phyloP scores from a whole-genome alignment of 768 basidiomycete genomes.

The Hygrophorus pudorinus region DNA sequence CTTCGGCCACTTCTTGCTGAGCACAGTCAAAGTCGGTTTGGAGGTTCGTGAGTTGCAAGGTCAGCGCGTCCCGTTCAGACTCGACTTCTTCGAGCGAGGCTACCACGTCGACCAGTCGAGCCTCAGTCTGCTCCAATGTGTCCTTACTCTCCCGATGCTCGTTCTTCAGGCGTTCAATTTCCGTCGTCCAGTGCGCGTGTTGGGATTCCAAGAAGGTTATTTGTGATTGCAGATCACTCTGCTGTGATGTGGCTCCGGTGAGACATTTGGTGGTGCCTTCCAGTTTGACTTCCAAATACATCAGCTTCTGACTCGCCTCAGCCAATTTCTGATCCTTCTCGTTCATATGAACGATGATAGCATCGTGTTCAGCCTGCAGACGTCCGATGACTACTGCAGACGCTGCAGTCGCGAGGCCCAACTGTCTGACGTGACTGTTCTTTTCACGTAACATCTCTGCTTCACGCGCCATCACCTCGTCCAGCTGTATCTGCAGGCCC shows the following conservation, averaged over 20 bases:
- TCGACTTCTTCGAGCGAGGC: conserved; percentile 46
- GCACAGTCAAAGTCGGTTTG: conserved; percentile 43
- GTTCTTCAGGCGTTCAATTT: conserved; percentile 20
- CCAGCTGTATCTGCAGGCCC: background rate
- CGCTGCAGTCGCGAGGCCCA: conserved; percentile 24
- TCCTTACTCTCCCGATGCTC: conserved; percentile 27
- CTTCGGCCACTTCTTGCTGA: conserved; percentile 43
- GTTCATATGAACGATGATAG: conserved; percentile 9
- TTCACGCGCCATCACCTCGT: no score
- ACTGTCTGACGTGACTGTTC: conserved; percentile 20
- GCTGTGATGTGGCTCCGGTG: conserved; percentile 25
- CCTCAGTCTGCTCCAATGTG: conserved; percentile 30
- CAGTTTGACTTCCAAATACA: conserved; percentile 24
- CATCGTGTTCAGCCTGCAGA: conserved; percentile 20
- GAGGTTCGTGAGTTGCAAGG: conserved; percentile 56
- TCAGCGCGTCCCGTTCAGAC: conserved; percentile 55
- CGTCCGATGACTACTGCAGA: conserved; percentile 31
- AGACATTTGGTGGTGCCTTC: conserved; percentile 23
- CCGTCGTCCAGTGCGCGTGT: conserved; percentile 16
- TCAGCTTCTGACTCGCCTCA: conserved; percentile 8
- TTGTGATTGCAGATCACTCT: conserved; percentile 26
- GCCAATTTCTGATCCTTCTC: conserved; percentile 14
- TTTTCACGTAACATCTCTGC: conserved; percentile 15
- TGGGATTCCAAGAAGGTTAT: conserved; percentile 13
- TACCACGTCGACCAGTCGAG: conserved; percentile 33